Evolutionary conservation across 495 filamentous ascomycete species (phyloP).

Genomic region (Pyronema omphalodes): DNA sequence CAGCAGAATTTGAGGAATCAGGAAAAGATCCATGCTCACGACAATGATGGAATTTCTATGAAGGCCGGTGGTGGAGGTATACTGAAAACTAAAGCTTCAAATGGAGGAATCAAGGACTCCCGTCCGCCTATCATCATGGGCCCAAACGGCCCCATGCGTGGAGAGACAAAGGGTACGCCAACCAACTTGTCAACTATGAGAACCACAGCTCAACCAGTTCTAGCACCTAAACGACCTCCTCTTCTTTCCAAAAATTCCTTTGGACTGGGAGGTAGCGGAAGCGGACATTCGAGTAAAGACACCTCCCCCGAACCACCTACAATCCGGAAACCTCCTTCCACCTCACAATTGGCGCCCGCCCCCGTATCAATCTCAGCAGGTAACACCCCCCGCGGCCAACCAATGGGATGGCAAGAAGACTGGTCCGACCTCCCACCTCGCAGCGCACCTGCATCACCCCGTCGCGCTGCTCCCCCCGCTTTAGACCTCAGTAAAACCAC

Average conservation of each 20-base stretch:
- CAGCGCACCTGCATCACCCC: constrained; percentile 18
- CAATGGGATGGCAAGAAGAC: constrained; percentile 22
- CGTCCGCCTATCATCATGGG: too few relatives aligned
- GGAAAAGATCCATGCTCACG: constrained; percentile 22
- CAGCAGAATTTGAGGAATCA: constrained; percentile 23
- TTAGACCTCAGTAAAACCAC: constrained; percentile 2
- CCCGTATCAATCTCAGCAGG: constrained; percentile 6
- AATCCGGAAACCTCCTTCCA: neutral
- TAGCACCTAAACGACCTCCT: constrained; percentile 1
- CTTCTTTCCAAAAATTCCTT: neutral
- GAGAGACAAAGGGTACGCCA: neutral
- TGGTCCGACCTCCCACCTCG: constrained; percentile 5
- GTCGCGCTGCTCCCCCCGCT: neutral
- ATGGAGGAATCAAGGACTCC: neutral
- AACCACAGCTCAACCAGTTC: constrained; percentile 7
- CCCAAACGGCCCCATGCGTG: too few relatives aligned
- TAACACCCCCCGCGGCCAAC: constrained; percentile 16
- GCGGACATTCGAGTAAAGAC: neutral
- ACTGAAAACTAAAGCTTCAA: constrained; percentile 4
- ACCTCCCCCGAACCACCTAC: neutral
- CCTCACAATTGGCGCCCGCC: neutral
- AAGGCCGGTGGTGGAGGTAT: constrained; percentile 3
- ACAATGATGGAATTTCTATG: constrained; percentile 12
- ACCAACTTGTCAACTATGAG: constrained; percentile 8
- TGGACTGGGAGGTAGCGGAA: neutral